Evolutionary conservation across 306 rosid species (phyloP).

Genomic region (Castanea sativa): DNA sequence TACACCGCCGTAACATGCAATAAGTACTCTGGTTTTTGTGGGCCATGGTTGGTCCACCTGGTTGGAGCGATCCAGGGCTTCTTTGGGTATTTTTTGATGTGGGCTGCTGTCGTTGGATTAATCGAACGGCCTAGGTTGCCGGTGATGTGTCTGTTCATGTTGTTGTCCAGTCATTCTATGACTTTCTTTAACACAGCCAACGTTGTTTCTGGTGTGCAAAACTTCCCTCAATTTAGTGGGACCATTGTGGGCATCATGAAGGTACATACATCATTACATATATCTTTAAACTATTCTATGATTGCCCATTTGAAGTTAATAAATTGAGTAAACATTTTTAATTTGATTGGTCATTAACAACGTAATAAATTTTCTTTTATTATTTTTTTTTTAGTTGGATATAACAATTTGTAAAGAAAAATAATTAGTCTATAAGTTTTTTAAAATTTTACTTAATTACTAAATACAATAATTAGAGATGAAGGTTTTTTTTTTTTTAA

Average conservation of each 20-base stretch:
- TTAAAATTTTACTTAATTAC: too few relatives aligned
- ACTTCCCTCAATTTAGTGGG: conserved; percentile 61
- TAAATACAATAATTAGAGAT: too few relatives aligned
- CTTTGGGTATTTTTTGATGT: conserved; percentile 56
- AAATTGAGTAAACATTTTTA: too few relatives aligned
- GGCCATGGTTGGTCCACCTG: conserved; percentile 70
- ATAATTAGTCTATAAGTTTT: too few relatives aligned
- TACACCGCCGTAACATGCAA: conserved; percentile 57
- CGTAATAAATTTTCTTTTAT: too few relatives aligned
- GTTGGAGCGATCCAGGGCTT: conserved; percentile 65
- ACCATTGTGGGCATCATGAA: conserved; percentile 85
- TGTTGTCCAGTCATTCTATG: conserved; percentile 51
- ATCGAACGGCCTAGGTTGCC: conserved; percentile 55
- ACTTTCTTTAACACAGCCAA: conserved; percentile 69
- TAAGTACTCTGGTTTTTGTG: conserved; percentile 3
- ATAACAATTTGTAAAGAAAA: too few relatives aligned
- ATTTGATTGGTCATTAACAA: too few relatives aligned
- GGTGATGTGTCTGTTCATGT: conserved; percentile 62
- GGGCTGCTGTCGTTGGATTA: conserved; percentile 69
- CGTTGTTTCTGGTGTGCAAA: conserved; percentile 66
- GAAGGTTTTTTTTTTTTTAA: too few relatives aligned
- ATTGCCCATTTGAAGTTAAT: too few relatives aligned
- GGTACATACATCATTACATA: conserved; percentile 30
- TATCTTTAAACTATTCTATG: too few relatives aligned
- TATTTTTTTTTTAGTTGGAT: too few relatives aligned